Evolutionary conservation across 2,329 filamentous ascomycete genomes (phyloP), one percentile per base, ranked within the genome.

Genomic region (Cadophora gregata): DNA sequence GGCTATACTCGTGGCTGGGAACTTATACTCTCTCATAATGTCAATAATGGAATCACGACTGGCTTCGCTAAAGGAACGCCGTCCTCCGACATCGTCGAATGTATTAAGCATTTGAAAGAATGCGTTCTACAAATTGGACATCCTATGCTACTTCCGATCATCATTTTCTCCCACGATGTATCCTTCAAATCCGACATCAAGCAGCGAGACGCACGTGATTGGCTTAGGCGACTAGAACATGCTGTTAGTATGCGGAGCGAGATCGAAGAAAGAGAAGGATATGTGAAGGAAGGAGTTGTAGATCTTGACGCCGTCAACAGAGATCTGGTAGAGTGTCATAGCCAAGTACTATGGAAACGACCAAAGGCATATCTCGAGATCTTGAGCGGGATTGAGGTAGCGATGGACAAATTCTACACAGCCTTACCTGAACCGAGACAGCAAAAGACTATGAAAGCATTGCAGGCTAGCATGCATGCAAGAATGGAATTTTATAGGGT

Each of bases 1-100:
- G 86, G 86, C 64, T 83, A 82, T 74, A 89, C 87, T 21, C 83
- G 87, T 60, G 87, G 87, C 50, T 90, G 86, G 86, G 87, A 90
- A 76, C 81, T 88, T 66, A 87, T 88, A 81, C 81, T 89, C 47
- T 88, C 86, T 2, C 81, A 89, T 76, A 82, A 81, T 61, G 84
- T 89, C 77, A 79, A 77, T 16, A 84, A 82, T 4, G 79, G 80
- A 69, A 81, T 88, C 69, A 89, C 87, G 1, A 86, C 84, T 5
- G 87, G 86, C 63, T 89, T 83, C 76, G 81, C 85, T 72, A 90
- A 90, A 78, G 87, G 87, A 65, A 90, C 87, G 1, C 77, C 82
- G 19, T 85, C 83, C 62, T 87, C 86, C 38, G 83, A 88, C 73
- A 81, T 89, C 38, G 79, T 80, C 60, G 76, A 78, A 47, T 81